Percentiles rank a stretch among this genome's conserved stretches.
phyloP scores from a whole-genome alignment of 345 rosid genomes.

The Hibiscus syriacus region DNA sequence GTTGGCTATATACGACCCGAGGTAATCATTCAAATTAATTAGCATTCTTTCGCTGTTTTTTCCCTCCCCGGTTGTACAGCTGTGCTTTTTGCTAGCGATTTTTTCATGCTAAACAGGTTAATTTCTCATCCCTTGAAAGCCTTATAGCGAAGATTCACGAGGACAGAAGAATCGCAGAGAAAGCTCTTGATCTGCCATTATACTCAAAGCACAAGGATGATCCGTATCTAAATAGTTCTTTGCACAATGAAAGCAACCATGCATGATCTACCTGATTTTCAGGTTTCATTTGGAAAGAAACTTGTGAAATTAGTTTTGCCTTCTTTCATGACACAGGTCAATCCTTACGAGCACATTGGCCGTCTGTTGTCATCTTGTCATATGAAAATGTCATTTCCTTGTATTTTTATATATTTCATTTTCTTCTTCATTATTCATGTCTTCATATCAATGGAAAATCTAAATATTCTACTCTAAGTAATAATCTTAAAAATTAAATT shows the following conservation, averaged over 20 bases:
- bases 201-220: conserved; percentile 47
- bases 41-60: neutral
- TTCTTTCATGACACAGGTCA: neutral
- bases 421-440: neutral
- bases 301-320: neutral
- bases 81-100: neutral
- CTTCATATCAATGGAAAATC: neutral
- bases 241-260: neutral
- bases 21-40: conserved; percentile 28
- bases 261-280: neutral
- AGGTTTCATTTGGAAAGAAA: neutral
- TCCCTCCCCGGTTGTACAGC: neutral
- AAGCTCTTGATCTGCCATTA: too few species aligned
- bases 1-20: conserved; percentile 91
- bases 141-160: conserved; percentile 67
- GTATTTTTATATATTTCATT: neutral
- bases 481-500: too few species aligned
- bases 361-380: neutral
- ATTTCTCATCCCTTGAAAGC: conserved; percentile 67
- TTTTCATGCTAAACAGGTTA: conserved; percentile 38
- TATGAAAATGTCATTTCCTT: neutral
- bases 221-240: conserved; percentile 22
- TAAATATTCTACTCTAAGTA: too few species aligned
- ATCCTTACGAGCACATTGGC: neutral
- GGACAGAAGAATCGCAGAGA: too few species aligned